A percentile compares a stretch with the other conserved stretches of the same genome.
These are phyloP conservation scores for Malus hybrid DNA, from an alignment of 331 rosid species.

Conservation along the genomic window DNA sequence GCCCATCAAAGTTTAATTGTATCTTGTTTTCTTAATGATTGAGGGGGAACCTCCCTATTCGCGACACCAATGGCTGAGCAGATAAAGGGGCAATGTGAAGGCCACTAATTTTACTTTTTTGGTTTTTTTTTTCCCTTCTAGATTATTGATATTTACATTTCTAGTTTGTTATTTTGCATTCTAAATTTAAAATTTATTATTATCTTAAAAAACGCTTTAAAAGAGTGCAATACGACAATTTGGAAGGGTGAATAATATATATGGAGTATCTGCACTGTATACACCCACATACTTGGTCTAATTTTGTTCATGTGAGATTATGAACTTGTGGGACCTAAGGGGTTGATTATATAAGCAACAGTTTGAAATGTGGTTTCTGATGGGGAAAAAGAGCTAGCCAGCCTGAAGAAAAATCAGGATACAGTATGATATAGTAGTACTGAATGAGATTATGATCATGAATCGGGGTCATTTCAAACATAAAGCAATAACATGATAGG, in stretches of 20 bases:
- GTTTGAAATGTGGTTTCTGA: background rate
- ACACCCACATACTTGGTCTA: too few species aligned
- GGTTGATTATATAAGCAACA: background rate
- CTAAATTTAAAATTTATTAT: background rate
- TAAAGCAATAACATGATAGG: conserved; percentile 13
- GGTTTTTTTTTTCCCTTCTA: background rate
- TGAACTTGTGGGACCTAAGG: background rate
- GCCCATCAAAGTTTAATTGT: conserved; percentile 12
- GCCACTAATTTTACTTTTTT: background rate
- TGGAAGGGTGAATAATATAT: background rate
- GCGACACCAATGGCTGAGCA: background rate
- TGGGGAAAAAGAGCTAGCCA: background rate
- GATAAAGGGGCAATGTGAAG: conserved; percentile 4
- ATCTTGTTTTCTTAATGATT: conserved; percentile 17
- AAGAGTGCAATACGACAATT: background rate
- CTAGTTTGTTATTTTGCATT: background rate
- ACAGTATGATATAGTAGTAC: background rate
- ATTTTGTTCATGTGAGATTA: too few species aligned
- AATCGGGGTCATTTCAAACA: conserved; percentile 13
- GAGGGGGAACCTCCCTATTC: conserved; percentile 16
- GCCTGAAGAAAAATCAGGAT: background rate
- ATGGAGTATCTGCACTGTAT: too few species aligned
- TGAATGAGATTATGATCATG: background rate
- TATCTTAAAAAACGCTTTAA: background rate
- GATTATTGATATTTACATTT: background rate